phyloP scores from a whole-genome alignment of 371 early-diverging fungal genomes.

The Actinomucor elegans region DNA sequence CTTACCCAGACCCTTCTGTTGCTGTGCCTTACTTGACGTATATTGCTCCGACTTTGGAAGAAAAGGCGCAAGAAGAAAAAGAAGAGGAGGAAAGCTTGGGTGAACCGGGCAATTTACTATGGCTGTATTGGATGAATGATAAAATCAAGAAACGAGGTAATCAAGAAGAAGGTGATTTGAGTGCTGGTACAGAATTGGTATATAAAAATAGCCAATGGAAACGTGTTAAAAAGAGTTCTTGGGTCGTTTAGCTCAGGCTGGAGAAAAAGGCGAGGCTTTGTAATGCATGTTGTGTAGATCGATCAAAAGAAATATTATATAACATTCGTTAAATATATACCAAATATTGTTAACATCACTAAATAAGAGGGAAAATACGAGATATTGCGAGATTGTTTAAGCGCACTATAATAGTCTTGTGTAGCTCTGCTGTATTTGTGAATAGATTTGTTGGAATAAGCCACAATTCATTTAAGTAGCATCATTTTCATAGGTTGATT shows the following conservation, averaged over 20 bases:
- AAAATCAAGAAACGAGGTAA: constrained; percentile 14
- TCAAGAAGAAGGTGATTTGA: constrained; percentile 22
- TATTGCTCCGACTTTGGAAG: constrained; percentile 26
- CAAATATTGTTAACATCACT: too few species aligned
- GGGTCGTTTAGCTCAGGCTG: constrained; percentile 25
- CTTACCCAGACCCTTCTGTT: constrained; percentile 15
- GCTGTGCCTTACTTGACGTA: constrained; percentile 22
- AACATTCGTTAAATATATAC: too few species aligned
- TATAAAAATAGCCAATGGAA: constrained; percentile 20
- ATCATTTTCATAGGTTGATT: too few species aligned
- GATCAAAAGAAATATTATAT: too few species aligned
- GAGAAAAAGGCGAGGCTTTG: constrained; percentile 24
- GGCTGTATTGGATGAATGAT: constrained; percentile 31
- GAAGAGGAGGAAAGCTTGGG: constrained; percentile 20
- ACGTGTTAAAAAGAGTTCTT: constrained; percentile 33
- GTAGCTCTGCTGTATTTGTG: too few species aligned
- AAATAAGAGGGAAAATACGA: too few species aligned
- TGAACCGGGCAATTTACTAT: constrained; percentile 16
- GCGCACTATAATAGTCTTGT: too few species aligned
- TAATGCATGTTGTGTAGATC: neutral
- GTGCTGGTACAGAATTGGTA: constrained; percentile 20
- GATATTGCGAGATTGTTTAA: too few species aligned
- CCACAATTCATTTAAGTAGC: too few species aligned
- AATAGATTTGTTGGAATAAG: too few species aligned
- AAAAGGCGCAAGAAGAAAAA: constrained; percentile 24